These are phyloP conservation scores for Coemansia sp. DNA, from an alignment of 371 early-diverging fungal species.

Conservation along the genomic window DNA sequence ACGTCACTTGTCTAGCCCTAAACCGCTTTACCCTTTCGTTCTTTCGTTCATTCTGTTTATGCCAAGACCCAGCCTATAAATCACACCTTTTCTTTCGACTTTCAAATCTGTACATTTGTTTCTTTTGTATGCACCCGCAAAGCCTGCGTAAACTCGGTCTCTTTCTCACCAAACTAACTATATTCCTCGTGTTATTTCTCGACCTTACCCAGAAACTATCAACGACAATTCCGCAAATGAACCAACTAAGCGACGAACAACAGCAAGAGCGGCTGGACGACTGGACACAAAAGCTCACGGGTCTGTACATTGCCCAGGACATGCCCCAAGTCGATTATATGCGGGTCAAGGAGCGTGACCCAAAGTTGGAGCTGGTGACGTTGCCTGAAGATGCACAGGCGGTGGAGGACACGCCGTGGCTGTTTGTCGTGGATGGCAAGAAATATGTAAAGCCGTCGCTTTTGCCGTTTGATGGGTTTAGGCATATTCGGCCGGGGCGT, in stretches of 20 bases:
- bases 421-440: background rate
- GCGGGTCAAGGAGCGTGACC: background rate
- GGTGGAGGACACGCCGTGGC: constrained; percentile 1
- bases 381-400: constrained; percentile 1
- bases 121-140: constrained; percentile 11
- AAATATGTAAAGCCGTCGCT: constrained; percentile 6
- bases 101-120: background rate
- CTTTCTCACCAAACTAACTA: constrained; percentile 2
- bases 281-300: constrained; percentile 27
- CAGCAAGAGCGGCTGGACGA: constrained; percentile 5
- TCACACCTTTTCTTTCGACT: background rate
- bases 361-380: background rate
- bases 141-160: background rate
- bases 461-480: constrained; percentile 18
- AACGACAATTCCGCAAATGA: background rate
- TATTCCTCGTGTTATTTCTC: constrained; percentile 23
- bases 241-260: constrained; percentile 22
- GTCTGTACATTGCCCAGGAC: constrained; percentile 17
- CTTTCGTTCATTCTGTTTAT: constrained; percentile 6
- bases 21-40: background rate
- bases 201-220: constrained; percentile 8
- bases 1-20: background rate
- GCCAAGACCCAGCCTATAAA: background rate
- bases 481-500: constrained; percentile 24
- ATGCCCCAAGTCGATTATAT: background rate